Conservation (phyloP, 148 eudicot species). For the Spergularia marina region DNA sequence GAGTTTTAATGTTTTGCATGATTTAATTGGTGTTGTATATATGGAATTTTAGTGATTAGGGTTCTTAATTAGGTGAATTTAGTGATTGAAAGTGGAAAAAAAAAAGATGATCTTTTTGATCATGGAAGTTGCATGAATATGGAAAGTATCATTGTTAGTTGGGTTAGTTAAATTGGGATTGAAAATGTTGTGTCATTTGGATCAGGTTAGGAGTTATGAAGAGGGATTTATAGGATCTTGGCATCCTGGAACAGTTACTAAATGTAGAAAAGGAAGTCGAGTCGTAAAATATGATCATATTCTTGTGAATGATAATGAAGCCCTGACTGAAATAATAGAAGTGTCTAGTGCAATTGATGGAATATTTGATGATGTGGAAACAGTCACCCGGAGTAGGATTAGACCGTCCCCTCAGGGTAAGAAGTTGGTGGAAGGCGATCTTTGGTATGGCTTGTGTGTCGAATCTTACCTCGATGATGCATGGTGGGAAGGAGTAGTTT, state of each 20-base stretch:
- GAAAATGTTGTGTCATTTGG: neutral
- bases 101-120: conserved; percentile 1
- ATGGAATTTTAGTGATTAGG: neutral
- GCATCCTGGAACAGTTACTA: conserved; percentile 59
- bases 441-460: conserved; percentile 69
- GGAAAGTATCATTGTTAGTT: conserved; percentile 2
- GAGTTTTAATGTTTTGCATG: neutral
- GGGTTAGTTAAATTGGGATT: neutral
- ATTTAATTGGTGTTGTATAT: neutral
- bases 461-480: conserved; percentile 63
- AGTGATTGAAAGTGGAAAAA: neutral
- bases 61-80: neutral
- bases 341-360: conserved; percentile 49
- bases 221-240: conserved; percentile 85
- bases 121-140: conserved; percentile 1
- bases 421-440: conserved; percentile 13
- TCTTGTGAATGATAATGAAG: conserved; percentile 34
- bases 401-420: conserved; percentile 51
- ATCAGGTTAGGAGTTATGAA: conserved; percentile 79
- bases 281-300: conserved; percentile 50
- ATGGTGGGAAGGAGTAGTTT: conserved; percentile 99
- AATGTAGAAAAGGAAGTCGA: conserved; percentile 25
- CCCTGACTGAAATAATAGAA: conserved; percentile 36
- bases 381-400: conserved; percentile 38
- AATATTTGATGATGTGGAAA: neutral